Conservation (phyloP, 768 basidiomycete species). For the Thelephora ganbajun region DNA sequence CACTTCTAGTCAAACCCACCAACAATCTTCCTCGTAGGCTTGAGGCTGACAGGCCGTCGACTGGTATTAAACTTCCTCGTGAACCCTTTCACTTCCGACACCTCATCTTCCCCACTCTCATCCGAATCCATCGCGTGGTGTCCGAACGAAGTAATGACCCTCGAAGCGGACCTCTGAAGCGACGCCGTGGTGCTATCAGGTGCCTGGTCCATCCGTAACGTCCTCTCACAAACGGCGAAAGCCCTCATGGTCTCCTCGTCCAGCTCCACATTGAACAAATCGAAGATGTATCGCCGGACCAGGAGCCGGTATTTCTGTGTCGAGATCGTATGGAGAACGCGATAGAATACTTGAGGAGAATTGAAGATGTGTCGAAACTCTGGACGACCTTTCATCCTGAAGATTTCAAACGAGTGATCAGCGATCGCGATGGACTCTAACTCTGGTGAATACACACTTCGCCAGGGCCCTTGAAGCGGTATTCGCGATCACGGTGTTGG, state of each 20-base stretch:
- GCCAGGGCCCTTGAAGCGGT: conserved; percentile 84
- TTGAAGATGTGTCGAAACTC: conserved; percentile 67
- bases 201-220: conserved; percentile 18
- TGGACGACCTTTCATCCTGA: conserved; percentile 63
- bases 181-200: background rate
- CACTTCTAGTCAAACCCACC: conserved; percentile 6
- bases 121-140: conserved; percentile 8
- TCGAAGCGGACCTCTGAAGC: conserved; percentile 8
- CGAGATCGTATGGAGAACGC: conserved; percentile 78
- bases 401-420: conserved; percentile 2
- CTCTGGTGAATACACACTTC: conserved; percentile 32
- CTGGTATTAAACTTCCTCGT: background rate
- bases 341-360: conserved; percentile 68
- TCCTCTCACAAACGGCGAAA: conserved; percentile 36
- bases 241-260: conserved; percentile 43
- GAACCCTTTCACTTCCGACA: background rate
- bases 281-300: conserved; percentile 84
- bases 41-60: background rate
- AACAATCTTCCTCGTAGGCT: conserved; percentile 7
- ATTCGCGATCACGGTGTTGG: conserved; percentile 92
- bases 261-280: conserved; percentile 79
- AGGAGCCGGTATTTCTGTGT: conserved; percentile 84
- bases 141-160: conserved; percentile 51
- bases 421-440: conserved; percentile 2
- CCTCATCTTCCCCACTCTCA: background rate